Base-by-base conservation (phyloP, 2,329 filamentous ascomycete genomes). In the Aspergillus neoniger region DNA sequence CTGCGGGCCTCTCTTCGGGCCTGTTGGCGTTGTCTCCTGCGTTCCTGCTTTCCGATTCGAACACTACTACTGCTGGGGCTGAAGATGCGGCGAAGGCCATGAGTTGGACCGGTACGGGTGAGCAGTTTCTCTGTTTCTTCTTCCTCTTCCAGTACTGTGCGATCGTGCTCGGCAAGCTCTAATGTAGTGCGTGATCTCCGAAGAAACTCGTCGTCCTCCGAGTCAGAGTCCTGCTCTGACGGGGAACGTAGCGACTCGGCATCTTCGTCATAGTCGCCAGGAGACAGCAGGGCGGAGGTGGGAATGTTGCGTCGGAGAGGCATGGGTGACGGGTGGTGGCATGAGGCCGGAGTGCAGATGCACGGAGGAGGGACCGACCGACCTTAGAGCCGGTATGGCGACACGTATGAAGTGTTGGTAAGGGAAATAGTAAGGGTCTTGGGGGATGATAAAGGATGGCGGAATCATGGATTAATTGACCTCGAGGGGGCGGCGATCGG, bases 71-170 rank as follows among this genome's bases (percentile, higher is more conserved):
- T 77, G 38, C 74, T 79, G 15, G 71, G 74, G 44, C 77, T 74
- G 72, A 80, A 73, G 67, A 79, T 73, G 63, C 77, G 69, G 58
- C 73, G 64, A 61, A 80, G 57, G n/a, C 75, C 73, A 58, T 74
- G 69, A 17, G 73, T 64, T 55, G 75, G 69, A 32, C 72, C 67
- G 55, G 76, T 69, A 64, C 77, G 78, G 23, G 76, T 80, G 44
- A 83, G 67, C 4, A 81, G 70, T 43, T 76, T 79, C 68, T 86
- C 78, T 60, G 81, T 72, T 70, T 86, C 80, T 56, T 93, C 91
- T 74, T 93, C 90, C 66, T 92, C 90, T 67, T 91, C 83, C 67
- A 94, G 77, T 0, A 94, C 87, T 44, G 86, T 82, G 47, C 86
- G 82, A 72, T 92, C 90, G 74, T 90, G 86, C 38, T 86, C 85